Evolutionary conservation across 164 flowering plant species (phyloP).

Genomic region (Aristolochia contorta): DNA sequence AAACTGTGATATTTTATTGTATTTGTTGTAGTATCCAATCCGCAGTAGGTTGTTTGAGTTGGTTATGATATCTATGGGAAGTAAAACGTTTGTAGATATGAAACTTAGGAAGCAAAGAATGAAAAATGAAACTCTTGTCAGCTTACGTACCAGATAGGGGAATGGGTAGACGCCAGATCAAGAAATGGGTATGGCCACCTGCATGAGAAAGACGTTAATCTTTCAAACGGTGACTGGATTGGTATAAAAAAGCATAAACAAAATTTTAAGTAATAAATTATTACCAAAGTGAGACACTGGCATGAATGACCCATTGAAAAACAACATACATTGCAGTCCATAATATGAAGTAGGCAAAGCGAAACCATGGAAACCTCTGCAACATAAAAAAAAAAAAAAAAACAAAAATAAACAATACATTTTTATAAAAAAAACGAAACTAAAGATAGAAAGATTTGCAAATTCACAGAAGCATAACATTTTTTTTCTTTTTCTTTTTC

Average conservation of each 20-base stretch:
- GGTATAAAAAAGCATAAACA: neutral
- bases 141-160: constrained; percentile 45
- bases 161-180: constrained; percentile 46
- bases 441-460: neutral
- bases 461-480: too few species aligned
- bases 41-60: too few species aligned
- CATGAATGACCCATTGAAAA: constrained; percentile 86
- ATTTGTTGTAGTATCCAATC: too few species aligned
- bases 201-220: neutral
- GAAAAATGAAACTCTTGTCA: too few species aligned
- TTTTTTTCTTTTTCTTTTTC: too few species aligned
- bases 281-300: constrained; percentile 52
- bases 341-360: constrained; percentile 72
- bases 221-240: neutral
- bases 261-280: neutral
- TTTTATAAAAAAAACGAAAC: neutral
- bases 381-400: constrained; percentile 6
- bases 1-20: too few species aligned
- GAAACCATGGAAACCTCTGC: constrained; percentile 80
- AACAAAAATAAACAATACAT: too few species aligned
- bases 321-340: constrained; percentile 62
- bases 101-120: too few species aligned
- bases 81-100: too few species aligned
- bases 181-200: constrained; percentile 70
- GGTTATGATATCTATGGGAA: too few species aligned